A percentile compares a stretch with the other conserved stretches of the same genome.
These are phyloP conservation scores for Aureobasidium vineae DNA, from an alignment of 2,329 filamentous ascomycete genomes.

Conservation along the genomic window DNA sequence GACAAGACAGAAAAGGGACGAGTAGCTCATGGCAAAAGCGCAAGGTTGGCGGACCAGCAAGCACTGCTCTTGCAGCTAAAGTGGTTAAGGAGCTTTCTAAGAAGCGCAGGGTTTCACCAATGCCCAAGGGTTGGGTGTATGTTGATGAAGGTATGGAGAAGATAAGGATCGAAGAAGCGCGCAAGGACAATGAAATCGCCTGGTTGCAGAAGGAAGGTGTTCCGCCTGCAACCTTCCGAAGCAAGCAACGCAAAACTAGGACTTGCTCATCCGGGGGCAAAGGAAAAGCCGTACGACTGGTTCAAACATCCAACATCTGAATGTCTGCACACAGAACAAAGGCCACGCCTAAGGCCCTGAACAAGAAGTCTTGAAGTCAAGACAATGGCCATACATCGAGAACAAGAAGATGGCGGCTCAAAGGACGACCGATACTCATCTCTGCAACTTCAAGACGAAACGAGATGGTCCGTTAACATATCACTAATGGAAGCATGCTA, in stretches of 20 bases:
- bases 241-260: not conserved
- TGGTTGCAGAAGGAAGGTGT: slow-evolving; percentile 1
- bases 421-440: no score
- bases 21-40: slow-evolving; percentile 21
- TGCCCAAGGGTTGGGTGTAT: slow-evolving; percentile 27
- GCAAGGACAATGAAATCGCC: slow-evolving; percentile 21
- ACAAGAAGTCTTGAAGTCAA: not conserved
- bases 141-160: slow-evolving; percentile 26
- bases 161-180: slow-evolving; percentile 24
- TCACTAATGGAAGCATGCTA: no score
- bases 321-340: not conserved
- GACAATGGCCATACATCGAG: not conserved
- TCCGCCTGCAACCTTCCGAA: not conserved
- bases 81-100: slow-evolving; percentile 25
- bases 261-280: not conserved
- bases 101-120: slow-evolving; percentile 27
- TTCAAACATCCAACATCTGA: not conserved
- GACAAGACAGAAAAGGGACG: slow-evolving; percentile 19
- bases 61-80: not conserved
- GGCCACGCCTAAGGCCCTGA: not conserved
- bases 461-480: no score
- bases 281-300: not conserved
- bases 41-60: not conserved
- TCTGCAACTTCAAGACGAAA: no score
- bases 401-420: not conserved